Conservation (phyloP, 108 stramenopile genomes). For the Fragilariopsis cylindrus region DNA sequence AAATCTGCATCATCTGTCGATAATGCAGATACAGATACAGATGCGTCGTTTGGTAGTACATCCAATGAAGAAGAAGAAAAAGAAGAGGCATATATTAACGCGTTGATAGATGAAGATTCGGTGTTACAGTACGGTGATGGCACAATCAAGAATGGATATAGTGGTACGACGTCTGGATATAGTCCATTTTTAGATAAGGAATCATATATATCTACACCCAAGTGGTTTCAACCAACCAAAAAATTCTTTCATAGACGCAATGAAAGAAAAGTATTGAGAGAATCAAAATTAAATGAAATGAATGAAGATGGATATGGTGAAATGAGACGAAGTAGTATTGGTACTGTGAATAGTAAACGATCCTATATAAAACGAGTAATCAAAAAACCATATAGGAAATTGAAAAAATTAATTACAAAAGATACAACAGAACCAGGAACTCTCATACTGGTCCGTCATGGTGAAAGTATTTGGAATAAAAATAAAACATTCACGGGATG, state of each 20-base stretch:
- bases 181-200: constrained; percentile 21
- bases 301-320: constrained; percentile 57
- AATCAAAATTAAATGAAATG: constrained; percentile 19
- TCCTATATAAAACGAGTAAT: constrained; percentile 16
- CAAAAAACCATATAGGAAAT: constrained; percentile 15
- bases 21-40: no score
- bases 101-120: not conserved
- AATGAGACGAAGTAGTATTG: constrained; percentile 19
- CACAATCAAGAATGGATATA: constrained; percentile 24
- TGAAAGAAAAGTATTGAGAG: not conserved
- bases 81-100: not conserved
- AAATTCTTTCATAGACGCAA: constrained; percentile 3
- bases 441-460: constrained; percentile 84
- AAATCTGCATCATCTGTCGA: no score
- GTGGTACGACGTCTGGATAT: constrained; percentile 27
- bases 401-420: constrained; percentile 2
- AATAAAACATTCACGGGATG: constrained; percentile 87
- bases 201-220: not conserved
- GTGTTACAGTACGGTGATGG: not conserved
- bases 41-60: not conserved
- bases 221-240: constrained; percentile 7
- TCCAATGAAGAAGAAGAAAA: not conserved
- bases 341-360: not conserved
- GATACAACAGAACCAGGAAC: constrained; percentile 62
- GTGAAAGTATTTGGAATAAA: constrained; percentile 71